Evolutionary conservation across 2,329 filamentous ascomycete genomes (phyloP).

Genomic region (Neonectria coccinea): DNA sequence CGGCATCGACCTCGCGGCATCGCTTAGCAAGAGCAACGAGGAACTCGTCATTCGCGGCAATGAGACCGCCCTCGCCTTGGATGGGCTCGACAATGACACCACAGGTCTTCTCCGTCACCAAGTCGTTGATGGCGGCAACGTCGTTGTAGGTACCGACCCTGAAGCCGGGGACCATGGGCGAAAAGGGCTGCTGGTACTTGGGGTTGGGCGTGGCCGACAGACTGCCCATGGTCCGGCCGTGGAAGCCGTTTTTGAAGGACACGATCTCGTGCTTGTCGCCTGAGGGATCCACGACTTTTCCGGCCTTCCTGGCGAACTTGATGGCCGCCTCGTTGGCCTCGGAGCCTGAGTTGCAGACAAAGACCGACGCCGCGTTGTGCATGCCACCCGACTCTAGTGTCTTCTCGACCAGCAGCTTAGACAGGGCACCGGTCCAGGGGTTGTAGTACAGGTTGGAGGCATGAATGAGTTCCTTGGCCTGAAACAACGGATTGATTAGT

Average conservation of each 20-base stretch:
- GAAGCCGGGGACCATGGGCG: constrained; percentile 96
- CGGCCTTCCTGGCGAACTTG: constrained; percentile 94
- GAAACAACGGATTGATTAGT: constrained; percentile 5
- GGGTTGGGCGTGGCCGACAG: constrained; percentile 97
- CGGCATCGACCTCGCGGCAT: constrained; percentile 87
- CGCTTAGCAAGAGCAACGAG: constrained; percentile 83
- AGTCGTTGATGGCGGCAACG: constrained; percentile 73
- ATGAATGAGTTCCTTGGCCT: constrained; percentile 84
- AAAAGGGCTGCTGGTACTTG: constrained; percentile 96
- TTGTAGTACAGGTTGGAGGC: constrained; percentile 98
- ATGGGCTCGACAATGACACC: constrained; percentile 97
- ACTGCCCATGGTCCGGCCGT: constrained; percentile 95
- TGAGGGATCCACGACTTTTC: constrained; percentile 78
- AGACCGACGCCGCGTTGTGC: constrained; percentile 82
- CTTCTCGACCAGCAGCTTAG: constrained; percentile 84
- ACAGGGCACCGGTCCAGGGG: constrained; percentile 91
- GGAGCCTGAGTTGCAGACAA: constrained; percentile 95
- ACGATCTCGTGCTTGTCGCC: constrained; percentile 85
- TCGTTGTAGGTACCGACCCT: constrained; percentile 89
- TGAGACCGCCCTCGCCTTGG: constrained; percentile 94
- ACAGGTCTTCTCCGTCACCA: constrained; percentile 88
- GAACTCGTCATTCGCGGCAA: constrained; percentile 85
- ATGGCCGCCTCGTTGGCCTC: constrained; percentile 98
- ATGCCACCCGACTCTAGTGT: constrained; percentile 85
- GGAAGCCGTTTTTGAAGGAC: constrained; percentile 92